Evolutionary conservation across 169 alveolate species (phyloP).

Genomic region (Plasmodium malariae): DNA sequence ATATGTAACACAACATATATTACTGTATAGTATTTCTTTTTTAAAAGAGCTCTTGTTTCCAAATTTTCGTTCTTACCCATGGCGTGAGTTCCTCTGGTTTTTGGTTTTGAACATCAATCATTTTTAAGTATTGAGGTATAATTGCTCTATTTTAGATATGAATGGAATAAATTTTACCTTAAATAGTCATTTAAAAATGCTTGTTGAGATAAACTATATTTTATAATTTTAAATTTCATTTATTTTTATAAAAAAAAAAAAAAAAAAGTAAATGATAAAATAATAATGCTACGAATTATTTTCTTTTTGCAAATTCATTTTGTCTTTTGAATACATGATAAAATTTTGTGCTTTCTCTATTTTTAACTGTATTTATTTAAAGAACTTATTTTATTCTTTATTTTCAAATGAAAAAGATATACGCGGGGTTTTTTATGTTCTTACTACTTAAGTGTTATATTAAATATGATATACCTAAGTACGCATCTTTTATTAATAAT

Average conservation of each 20-base stretch:
- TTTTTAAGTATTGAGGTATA: no score
- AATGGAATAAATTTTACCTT: not conserved
- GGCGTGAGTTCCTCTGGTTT: constrained; percentile 57
- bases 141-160: not conserved
- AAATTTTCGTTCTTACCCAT: constrained; percentile 41
- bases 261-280: not conserved
- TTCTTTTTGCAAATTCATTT: not conserved
- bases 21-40: not conserved
- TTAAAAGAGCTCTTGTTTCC: not conserved
- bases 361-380: no score
- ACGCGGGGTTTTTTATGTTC: no score
- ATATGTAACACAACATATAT: not conserved
- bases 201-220: no score
- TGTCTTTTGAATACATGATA: constrained; percentile 4
- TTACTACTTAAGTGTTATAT: no score
- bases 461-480: no score
- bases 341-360: not conserved
- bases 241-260: no score
- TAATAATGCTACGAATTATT: not conserved
- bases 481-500: no score
- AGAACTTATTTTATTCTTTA: no score
- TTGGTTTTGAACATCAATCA: constrained; percentile 44
- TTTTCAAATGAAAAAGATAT: no score
- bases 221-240: no score
- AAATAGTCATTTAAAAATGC: not conserved